Percentiles rank a stretch among this genome's conserved stretches.
Evolutionary conservation across 305 asterid genomes (phyloP).

Genomic region (Lippia alba): DNA sequence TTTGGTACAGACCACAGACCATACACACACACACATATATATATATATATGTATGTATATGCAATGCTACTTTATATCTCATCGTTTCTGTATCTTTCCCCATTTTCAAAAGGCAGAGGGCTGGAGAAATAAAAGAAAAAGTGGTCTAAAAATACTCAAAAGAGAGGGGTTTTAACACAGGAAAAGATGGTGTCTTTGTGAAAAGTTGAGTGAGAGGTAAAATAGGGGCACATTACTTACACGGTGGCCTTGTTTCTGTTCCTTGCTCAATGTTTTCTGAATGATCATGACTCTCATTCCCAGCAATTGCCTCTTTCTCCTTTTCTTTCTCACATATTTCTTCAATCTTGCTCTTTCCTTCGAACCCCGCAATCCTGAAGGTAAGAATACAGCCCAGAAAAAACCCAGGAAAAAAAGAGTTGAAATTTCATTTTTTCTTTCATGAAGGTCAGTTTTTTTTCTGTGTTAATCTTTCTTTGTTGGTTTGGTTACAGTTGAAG

Average conservation of each 20-base stretch:
- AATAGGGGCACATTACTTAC: slow-evolving; percentile 28
- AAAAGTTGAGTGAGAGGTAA: slow-evolving; percentile 18
- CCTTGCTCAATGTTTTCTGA: slow-evolving; percentile 40
- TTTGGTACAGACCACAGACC: no score
- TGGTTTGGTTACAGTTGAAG: slow-evolving; percentile 59
- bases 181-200: slow-evolving; percentile 41
- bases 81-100: slow-evolving; percentile 1
- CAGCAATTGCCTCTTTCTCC: slow-evolving; percentile 27
- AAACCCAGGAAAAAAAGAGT: no score
- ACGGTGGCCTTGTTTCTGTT: slow-evolving; percentile 35
- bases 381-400: slow-evolving; percentile 32
- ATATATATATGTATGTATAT: no score
- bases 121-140: slow-evolving; percentile 38
- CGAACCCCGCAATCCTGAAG: slow-evolving; percentile 87
- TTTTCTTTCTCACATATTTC: slow-evolving; percentile 44
- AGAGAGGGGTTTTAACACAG: slow-evolving; percentile 33
- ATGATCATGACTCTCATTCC: slow-evolving; percentile 50
- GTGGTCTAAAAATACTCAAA: slow-evolving; percentile 49
- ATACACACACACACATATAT: no score
- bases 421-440: slow-evolving; percentile 5
- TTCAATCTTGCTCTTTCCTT: slow-evolving; percentile 47
- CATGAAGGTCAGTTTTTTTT: background rate
- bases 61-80: no score
- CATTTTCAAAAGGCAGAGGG: slow-evolving; percentile 35
- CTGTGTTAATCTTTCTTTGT: background rate